Evolutionary conservation across 768 basidiomycete species (phyloP).

Genomic region (Suillus alpinus): DNA sequence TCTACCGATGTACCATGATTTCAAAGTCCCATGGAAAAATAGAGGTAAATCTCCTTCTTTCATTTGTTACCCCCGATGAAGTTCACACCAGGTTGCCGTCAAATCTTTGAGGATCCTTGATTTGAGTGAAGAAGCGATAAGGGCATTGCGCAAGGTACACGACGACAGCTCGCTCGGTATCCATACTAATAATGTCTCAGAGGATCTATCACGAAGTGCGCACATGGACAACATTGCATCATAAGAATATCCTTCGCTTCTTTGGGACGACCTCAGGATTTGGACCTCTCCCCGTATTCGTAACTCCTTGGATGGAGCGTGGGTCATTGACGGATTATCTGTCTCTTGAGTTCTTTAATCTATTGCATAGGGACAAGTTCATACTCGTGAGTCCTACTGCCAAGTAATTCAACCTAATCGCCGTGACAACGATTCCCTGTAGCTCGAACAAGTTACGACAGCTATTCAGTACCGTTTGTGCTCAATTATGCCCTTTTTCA

Average conservation of each 20-base stretch:
- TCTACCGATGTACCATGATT: slow-evolving; percentile 1
- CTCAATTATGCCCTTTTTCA: neutral
- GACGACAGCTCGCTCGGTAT: neutral
- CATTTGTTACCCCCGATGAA: neutral
- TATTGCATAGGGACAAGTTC: slow-evolving; percentile 9
- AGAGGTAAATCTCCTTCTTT: neutral
- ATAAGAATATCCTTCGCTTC: slow-evolving; percentile 18
- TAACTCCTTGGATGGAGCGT: slow-evolving; percentile 26
- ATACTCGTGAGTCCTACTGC: slow-evolving; percentile 12
- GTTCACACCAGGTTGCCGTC: neutral
- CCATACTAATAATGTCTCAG: neutral
- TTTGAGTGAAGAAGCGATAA: neutral
- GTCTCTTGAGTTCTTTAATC: neutral
- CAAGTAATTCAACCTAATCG: neutral
- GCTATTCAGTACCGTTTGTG: slow-evolving; percentile 9
- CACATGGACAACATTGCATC: slow-evolving; percentile 4
- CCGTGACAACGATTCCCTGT: neutral
- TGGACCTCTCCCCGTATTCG: slow-evolving; percentile 20
- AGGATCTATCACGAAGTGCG: neutral
- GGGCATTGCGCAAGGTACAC: neutral
- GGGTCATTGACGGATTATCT: slow-evolving; percentile 22
- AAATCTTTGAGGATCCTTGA: neutral
- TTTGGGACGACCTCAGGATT: slow-evolving; percentile 19
- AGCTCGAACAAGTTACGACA: slow-evolving; percentile 3
- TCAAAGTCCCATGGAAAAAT: slow-evolving; percentile 1